Evolutionary conservation across 2,329 filamentous ascomycete species (phyloP).

Genomic region (Septoria linicola): DNA sequence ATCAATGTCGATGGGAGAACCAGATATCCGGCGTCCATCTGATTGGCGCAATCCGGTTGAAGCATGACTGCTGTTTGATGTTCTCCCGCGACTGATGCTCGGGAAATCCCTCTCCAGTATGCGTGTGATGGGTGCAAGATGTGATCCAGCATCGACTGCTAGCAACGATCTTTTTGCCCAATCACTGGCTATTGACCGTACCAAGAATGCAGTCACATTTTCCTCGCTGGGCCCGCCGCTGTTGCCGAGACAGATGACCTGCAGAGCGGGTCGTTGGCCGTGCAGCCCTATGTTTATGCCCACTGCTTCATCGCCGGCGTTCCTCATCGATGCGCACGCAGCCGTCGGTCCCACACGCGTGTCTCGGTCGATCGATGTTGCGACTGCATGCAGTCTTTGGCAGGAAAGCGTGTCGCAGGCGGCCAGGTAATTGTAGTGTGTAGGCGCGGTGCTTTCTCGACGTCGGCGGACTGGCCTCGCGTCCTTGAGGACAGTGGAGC

Average conservation of each 20-base stretch:
- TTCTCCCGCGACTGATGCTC: constrained; percentile 35
- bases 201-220: constrained; percentile 84
- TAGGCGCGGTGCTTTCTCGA: constrained; percentile 3
- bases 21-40: constrained; percentile 4
- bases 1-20: constrained; percentile 23
- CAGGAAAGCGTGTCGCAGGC: background rate
- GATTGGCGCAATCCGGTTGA: constrained; percentile 15
- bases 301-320: constrained; percentile 36
- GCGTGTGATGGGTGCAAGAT: constrained; percentile 79
- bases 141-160: constrained; percentile 90
- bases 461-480: constrained; percentile 6
- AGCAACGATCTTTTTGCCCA: constrained; percentile 83
- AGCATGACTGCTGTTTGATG: constrained; percentile 20
- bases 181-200: constrained; percentile 73
- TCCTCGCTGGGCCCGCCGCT: constrained; percentile 88
- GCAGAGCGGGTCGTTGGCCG: constrained; percentile 40
- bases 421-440: background rate
- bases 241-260: constrained; percentile 62
- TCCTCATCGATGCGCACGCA: constrained; percentile 44
- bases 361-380: constrained; percentile 16
- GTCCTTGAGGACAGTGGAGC: constrained; percentile 10
- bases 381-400: constrained; percentile 10
- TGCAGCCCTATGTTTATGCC: constrained; percentile 40
- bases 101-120: constrained; percentile 65
- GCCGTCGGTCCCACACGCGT: constrained; percentile 21